Percentiles rank a stretch among this genome's conserved stretches.
These are phyloP conservation scores for Phellinidium pouzarii DNA, from an alignment of 1,284 basidiomycete genomes.

Conservation along the genomic window DNA sequence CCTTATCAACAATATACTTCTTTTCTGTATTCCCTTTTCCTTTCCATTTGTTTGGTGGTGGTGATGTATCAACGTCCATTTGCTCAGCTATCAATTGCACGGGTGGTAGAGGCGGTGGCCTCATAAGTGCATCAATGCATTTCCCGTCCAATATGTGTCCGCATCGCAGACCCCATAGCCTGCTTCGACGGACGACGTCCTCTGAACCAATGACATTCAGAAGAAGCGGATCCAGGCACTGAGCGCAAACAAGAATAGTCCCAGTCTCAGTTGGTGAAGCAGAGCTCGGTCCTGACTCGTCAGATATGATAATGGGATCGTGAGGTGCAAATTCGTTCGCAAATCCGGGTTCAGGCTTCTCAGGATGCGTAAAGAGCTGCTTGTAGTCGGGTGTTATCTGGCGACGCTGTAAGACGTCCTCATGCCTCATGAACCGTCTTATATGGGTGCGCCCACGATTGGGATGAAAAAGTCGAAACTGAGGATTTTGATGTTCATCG, in stretches of 20 bases:
- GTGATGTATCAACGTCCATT: background rate
- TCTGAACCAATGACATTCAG: constrained; percentile 16
- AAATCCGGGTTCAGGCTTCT: constrained; percentile 47
- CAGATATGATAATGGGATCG: constrained; percentile 2
- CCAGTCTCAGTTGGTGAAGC: background rate
- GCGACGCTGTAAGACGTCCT: background rate
- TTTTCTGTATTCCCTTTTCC: background rate
- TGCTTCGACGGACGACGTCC: constrained; percentile 15
- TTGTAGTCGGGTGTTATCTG: constrained; percentile 39
- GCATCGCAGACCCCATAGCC: constrained; percentile 49
- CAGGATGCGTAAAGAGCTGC: constrained; percentile 56
- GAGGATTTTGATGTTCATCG: background rate
- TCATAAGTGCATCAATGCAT: constrained; percentile 52
- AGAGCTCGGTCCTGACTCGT: constrained; percentile 16
- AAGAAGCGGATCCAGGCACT: constrained; percentile 14
- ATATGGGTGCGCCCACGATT: background rate
- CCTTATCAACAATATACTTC: constrained; percentile 9
- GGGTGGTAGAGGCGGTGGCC: constrained; percentile 30
- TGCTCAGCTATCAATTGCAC: constrained; percentile 11
- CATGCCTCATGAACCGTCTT: background rate
- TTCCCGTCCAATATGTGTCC: constrained; percentile 73
- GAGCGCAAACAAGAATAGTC: constrained; percentile 16
- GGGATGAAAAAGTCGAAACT: background rate
- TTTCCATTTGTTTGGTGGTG: background rate
- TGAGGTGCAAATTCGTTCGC: constrained; percentile 49